These are phyloP conservation scores for Solanum neorickii DNA, from an alignment of 257 asterid species.

Conservation along the genomic window DNA sequence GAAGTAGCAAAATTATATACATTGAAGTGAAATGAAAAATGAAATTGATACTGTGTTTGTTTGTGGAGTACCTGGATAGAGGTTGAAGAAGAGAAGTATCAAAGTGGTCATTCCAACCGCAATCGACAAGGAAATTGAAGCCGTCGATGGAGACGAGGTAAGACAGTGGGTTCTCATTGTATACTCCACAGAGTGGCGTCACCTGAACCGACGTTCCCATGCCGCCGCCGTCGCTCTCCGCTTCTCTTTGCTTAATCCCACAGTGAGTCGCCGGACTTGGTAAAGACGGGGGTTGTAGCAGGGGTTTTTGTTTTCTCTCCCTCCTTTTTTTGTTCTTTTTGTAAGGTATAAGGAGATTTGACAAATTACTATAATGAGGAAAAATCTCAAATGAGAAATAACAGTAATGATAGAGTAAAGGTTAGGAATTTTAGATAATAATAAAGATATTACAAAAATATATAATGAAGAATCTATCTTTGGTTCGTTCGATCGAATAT, in stretches of 20 bases:
- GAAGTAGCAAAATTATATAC: neutral
- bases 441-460: neutral
- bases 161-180: constrained; percentile 84
- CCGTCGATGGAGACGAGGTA: constrained; percentile 82
- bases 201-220: constrained; percentile 99
- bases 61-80: constrained; percentile 57
- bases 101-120: constrained; percentile 99
- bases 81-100: constrained; percentile 87
- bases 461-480: neutral
- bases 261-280: neutral
- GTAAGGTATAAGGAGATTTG: neutral
- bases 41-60: neutral
- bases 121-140: constrained; percentile 83
- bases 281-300: neutral
- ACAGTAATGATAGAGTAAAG: neutral
- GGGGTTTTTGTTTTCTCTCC: neutral
- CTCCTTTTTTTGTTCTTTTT: neutral
- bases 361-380: neutral
- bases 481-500: too few relatives aligned
- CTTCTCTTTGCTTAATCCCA: neutral
- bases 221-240: neutral
- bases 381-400: neutral
- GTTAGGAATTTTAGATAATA: neutral
- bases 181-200: constrained; percentile 91
- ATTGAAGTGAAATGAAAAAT: neutral